These are phyloP conservation scores for Chlorella sp. DNA, from an alignment of 139 green algal species.

Conservation along the genomic window DNA sequence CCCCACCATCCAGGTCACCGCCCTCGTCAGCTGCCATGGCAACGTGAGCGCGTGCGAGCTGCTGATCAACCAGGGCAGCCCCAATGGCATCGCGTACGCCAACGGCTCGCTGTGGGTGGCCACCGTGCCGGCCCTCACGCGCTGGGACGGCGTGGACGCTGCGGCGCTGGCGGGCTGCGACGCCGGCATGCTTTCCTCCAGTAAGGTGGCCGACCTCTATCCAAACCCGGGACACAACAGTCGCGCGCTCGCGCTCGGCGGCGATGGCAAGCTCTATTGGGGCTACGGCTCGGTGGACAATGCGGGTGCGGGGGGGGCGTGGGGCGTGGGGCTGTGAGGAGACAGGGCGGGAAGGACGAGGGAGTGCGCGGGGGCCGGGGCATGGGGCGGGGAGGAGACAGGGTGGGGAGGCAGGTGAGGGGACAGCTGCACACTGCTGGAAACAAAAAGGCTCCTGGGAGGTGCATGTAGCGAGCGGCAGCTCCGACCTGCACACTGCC, in stretches of 20 bases:
- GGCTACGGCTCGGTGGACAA: no score
- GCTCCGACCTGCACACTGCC: no score
- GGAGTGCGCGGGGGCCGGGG: no score
- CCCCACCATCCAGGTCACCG: background rate
- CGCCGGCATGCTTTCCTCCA: background rate
- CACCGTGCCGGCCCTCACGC: slow-evolving; percentile 4
- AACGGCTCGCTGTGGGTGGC: slow-evolving; percentile 21
- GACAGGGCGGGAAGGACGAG: no score
- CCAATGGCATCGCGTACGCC: slow-evolving; percentile 31
- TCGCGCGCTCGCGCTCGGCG: slow-evolving; percentile 7
- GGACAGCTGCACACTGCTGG: no score
- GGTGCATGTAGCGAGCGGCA: no score
- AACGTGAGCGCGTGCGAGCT: slow-evolving; percentile 2
- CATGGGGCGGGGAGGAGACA: no score
- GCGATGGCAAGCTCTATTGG: slow-evolving; percentile 18
- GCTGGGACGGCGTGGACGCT: slow-evolving; percentile 19
- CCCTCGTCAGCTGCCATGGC: background rate
- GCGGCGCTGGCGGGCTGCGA: slow-evolving; percentile 17
- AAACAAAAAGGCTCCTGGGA: no score
- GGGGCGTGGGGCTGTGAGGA: no score
- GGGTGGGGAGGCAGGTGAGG: no score
- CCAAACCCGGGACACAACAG: no score
- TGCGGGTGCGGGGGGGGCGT: no score
- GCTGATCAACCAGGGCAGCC: slow-evolving; percentile 3
- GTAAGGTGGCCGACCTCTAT: background rate